Base-by-base conservation (phyloP, 2,329 filamentous ascomycete species). In the Pyrenophora seminiperda region DNA sequence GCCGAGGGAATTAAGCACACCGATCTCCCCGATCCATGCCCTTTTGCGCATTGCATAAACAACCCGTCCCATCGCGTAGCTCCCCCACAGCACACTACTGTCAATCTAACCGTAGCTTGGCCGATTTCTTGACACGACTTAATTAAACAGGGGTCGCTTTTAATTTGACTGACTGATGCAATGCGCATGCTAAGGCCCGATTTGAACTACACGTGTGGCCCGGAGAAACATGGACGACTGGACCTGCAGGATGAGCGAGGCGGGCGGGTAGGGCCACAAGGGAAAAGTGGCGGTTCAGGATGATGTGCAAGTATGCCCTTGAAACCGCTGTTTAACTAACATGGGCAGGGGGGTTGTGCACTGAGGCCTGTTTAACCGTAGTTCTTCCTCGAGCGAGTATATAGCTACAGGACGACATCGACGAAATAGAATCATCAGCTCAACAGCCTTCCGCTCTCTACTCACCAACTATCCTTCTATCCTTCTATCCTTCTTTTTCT, bases 1-100 rank as follows among this genome's bases (percentile, higher is more conserved):
- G 47, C 42, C 47, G 36, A 50, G 36, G 42, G 37, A 41, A 50
- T 41, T 37, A 50, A 50, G 47, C 47, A 36, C 24, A 31, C 33
- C 24, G 36, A 47, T 41, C 36, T 17, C 24, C 30, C 33, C 31
- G 31, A 47, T 37, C 30, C 22, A 41, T 50, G 42, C 36, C 45
- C 2, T 7, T 18, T 34, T 14, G 7, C 36, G 31, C 41, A 41
- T 31, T 27, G 24, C 24, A 27, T 27, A 27, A 24, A 27, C 7
- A 27, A 27, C 24, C n/a, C n/a, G n/a, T n/a, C n/a, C n/a, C 24
- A 10, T 9, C 24, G 7, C 19, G 22, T 22, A 17, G 42, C 33
- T 49, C 47, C 31, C 41, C 47, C 42, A 50, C 47, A 50, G 30
- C 36, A 50, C 30, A 29, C 36, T 34, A 30, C n/a, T 50, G 37